Evolutionary conservation across 2,329 filamentous ascomycete species (phyloP), one percentile per base, ranked within the genome.

Genomic region (Aaosphaeria pasadenensis): DNA sequence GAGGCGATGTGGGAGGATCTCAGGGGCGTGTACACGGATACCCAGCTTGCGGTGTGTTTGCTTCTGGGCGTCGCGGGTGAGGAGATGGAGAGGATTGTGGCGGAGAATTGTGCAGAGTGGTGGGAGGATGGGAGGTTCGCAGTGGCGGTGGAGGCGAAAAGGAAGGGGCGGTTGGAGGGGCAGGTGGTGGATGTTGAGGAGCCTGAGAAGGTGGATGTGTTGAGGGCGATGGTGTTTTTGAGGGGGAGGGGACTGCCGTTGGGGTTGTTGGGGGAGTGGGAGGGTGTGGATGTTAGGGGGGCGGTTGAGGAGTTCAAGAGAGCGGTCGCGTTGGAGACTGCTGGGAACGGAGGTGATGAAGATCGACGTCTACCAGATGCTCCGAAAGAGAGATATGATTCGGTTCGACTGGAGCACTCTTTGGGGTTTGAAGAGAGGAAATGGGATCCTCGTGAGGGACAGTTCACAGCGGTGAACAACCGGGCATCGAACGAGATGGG

Each of bases 201-300:
- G 11, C 56, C 59, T 4, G 51, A 53, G 3, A 45, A 44, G 3
- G 2, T 5, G 4, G 54, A 50, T 7, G 28, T 58, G 1, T 44
- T 52, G 9, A 44, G 41, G 17, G 60, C 60, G 4, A 50, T 57
- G 7, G 42, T 43, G 5, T 63, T 48, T 36, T 33, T 62, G 40
- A 52, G 38, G 28, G 54, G 62, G 32, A 45, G 57, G 6, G 41
- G 46, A 33, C 50, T 63, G 31, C 59, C 58, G 3, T 49, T 36
- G 4, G 51, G 47, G 30, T 47, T 60, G 38, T 31, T 60, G 11
- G 52, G 50, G 5, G 48, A 55, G 38, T 58, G 51, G 49, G 46
- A 52, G 9, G n/a, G 7, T 2, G 7, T n/a, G 9, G 42, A 36
- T 36, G 33, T 36, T 36, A n/a, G n/a, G 33, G 33, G 17, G 17